These are phyloP conservation scores for Metschnikowia orientalis DNA, from an alignment of 805 yeast genomes.

Conservation along the genomic window DNA sequence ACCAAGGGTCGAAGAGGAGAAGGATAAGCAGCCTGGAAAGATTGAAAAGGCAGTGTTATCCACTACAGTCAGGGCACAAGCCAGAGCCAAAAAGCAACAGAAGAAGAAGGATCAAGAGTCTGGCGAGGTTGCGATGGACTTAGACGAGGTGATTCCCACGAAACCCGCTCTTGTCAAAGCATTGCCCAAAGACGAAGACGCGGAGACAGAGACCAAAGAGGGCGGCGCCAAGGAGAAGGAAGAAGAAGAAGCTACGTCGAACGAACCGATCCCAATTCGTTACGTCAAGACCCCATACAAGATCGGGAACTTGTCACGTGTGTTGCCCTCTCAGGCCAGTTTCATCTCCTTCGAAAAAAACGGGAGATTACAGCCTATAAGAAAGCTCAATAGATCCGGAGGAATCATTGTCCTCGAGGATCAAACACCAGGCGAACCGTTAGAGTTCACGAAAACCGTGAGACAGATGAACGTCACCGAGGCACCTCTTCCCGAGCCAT, in stretches of 20 bases:
- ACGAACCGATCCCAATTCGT: constrained; percentile 40
- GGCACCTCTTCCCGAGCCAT: constrained; percentile 72
- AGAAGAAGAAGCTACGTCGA: constrained; percentile 19
- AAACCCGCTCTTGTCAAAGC: constrained; percentile 3
- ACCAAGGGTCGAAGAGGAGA: constrained; percentile 74
- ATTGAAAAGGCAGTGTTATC: constrained; percentile 90
- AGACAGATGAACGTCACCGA: constrained; percentile 71
- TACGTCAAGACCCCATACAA: constrained; percentile 64
- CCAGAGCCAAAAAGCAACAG: constrained; percentile 70
- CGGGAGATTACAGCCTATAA: constrained; percentile 76
- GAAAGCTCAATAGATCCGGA: constrained; percentile 62
- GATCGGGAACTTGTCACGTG: constrained; percentile 78
- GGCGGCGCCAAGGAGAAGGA: constrained; percentile 26
- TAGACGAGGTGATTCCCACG: constrained; percentile 24
- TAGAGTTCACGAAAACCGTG: constrained; percentile 72
- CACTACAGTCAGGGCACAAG: constrained; percentile 90
- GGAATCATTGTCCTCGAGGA: constrained; percentile 75
- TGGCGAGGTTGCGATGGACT: constrained; percentile 41
- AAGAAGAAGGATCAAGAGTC: constrained; percentile 51
- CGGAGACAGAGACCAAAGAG: constrained; percentile 10
- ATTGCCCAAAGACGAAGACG: constrained; percentile 12
- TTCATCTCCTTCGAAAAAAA: constrained; percentile 74
- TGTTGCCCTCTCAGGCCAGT: constrained; percentile 82
- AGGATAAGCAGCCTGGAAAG: constrained; percentile 81
- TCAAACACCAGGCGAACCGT: constrained; percentile 53